phyloP scores from a whole-genome alignment of 345 rosid species.

The Gossypioides kirkii region DNA sequence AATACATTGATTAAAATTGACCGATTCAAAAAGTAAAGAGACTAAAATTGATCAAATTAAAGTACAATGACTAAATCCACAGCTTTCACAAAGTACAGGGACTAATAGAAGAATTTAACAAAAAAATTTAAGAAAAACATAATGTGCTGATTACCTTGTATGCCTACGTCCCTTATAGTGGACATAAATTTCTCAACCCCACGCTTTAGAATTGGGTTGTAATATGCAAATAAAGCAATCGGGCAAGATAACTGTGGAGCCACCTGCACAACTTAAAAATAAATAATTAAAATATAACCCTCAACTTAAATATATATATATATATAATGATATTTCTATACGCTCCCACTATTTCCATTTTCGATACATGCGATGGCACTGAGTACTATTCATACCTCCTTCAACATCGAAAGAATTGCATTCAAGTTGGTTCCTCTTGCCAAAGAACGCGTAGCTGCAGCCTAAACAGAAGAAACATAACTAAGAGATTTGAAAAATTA shows the following conservation, averaged over 20 bases:
- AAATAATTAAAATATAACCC: not conserved
- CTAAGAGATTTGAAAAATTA: not conserved
- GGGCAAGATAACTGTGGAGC: slow-evolving; percentile 76
- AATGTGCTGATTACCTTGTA: slow-evolving; percentile 46
- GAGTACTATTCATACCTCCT: slow-evolving; percentile 46
- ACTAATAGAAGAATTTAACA: not conserved
- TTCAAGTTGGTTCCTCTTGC: slow-evolving; percentile 72
- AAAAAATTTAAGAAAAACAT: slow-evolving; percentile 7
- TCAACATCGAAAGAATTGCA: slow-evolving; percentile 61
- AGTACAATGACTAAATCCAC: no score
- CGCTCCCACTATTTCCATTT: not conserved
- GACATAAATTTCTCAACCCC: slow-evolving; percentile 72
- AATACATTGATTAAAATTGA: no score
- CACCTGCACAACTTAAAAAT: slow-evolving; percentile 39
- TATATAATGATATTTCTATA: no score
- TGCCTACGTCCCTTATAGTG: slow-evolving; percentile 52
- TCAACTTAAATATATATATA: not conserved
- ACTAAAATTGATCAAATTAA: no score
- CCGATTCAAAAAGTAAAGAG: no score
- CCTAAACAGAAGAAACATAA: slow-evolving; percentile 38
- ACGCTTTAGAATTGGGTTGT: slow-evolving; percentile 75
- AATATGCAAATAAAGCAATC: slow-evolving; percentile 75
- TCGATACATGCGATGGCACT: not conserved
- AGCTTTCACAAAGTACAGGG: no score
- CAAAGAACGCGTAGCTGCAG: slow-evolving; percentile 84